These are phyloP conservation scores for Phytophthora pluvialis DNA, from an alignment of 352 stramenopile genomes.

Conservation along the genomic window DNA sequence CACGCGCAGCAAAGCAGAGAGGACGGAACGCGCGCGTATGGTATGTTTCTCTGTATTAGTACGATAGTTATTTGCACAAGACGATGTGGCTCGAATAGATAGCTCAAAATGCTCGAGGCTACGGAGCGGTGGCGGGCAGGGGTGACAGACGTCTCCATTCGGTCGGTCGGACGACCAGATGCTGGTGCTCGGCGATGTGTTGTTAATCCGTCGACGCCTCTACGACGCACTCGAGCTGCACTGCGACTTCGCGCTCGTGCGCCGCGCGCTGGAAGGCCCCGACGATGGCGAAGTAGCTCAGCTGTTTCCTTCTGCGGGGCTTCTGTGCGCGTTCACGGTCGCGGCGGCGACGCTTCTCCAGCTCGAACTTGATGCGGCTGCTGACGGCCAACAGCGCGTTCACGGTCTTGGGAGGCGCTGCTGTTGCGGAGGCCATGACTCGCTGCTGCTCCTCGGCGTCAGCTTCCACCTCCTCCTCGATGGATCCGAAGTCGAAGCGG, in stretches of 20 bases:
- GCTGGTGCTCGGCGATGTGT: conserved; percentile 23
- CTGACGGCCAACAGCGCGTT: conserved; percentile 75
- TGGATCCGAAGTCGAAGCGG: conserved; percentile 56
- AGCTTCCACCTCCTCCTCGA: conserved; percentile 27
- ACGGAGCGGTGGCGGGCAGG: neutral
- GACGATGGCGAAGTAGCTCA: conserved; percentile 85
- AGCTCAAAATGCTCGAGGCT: conserved; percentile 42
- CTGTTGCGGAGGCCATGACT: conserved; percentile 11
- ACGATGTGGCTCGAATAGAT: conserved; percentile 49
- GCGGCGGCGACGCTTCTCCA: conserved; percentile 61
- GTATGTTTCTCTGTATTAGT: conserved; percentile 46
- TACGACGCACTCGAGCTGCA: conserved; percentile 51
- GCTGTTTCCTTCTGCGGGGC: conserved; percentile 65
- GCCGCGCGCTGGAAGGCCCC: conserved; percentile 81
- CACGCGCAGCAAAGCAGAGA: neutral
- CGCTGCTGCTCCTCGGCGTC: conserved; percentile 37
- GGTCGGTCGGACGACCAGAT: conserved; percentile 27
- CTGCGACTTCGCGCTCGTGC: conserved; percentile 60
- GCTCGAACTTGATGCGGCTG: conserved; percentile 74
- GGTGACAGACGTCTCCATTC: conserved; percentile 8
- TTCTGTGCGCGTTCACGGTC: conserved; percentile 56
- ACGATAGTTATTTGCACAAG: conserved; percentile 53
- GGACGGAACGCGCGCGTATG: conserved; percentile 3
- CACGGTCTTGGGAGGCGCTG: conserved; percentile 40
- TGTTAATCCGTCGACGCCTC: conserved; percentile 38